A percentile compares a stretch with the other conserved stretches of the same genome.
Conservation (phyloP, 805 yeast genomes). For the Saturnispora zaruensis region DNA sequence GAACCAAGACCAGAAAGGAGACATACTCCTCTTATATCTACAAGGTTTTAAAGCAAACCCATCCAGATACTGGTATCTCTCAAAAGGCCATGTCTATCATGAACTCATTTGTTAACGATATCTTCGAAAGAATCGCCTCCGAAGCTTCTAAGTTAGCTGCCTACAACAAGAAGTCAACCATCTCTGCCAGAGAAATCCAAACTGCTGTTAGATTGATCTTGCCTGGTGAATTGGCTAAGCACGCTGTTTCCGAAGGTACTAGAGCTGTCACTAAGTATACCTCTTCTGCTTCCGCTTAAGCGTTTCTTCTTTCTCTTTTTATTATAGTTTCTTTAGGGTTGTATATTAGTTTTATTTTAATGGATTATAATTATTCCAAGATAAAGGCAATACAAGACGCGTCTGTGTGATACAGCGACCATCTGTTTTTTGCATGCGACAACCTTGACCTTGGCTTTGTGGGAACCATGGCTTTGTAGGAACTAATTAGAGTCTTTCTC, state of each 20-base stretch:
- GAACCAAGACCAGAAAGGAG: slow-evolving; percentile 94
- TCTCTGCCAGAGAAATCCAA: slow-evolving; percentile 97
- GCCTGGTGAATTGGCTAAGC: slow-evolving; percentile 98
- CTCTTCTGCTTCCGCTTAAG: slow-evolving; percentile 42
- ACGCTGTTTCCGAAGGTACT: slow-evolving; percentile 97
- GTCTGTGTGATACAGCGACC: neutral
- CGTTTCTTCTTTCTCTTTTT: slow-evolving; percentile 33
- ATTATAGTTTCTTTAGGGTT: slow-evolving; percentile 23
- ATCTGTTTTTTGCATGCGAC: neutral
- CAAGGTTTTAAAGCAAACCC: slow-evolving; percentile 98
- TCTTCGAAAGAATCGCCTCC: slow-evolving; percentile 94
- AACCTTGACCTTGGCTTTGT: neutral
- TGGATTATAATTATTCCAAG: slow-evolving; percentile 13
- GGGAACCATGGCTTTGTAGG: no score
- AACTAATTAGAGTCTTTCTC: no score
- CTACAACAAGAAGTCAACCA: slow-evolving; percentile 96
- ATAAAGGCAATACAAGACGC: neutral
- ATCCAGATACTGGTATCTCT: slow-evolving; percentile 99
- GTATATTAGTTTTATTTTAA: slow-evolving; percentile 27
- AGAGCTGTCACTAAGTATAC: slow-evolving; percentile 97
- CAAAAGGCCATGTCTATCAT: slow-evolving; percentile 97
- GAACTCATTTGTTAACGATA: slow-evolving; percentile 97
- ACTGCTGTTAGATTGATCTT: slow-evolving; percentile 96
- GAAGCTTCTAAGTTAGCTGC: slow-evolving; percentile 98
- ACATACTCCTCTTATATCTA: slow-evolving; percentile 96